Conservation (phyloP, 768 basidiomycete genomes). For the Fistulinella prunicolor region DNA sequence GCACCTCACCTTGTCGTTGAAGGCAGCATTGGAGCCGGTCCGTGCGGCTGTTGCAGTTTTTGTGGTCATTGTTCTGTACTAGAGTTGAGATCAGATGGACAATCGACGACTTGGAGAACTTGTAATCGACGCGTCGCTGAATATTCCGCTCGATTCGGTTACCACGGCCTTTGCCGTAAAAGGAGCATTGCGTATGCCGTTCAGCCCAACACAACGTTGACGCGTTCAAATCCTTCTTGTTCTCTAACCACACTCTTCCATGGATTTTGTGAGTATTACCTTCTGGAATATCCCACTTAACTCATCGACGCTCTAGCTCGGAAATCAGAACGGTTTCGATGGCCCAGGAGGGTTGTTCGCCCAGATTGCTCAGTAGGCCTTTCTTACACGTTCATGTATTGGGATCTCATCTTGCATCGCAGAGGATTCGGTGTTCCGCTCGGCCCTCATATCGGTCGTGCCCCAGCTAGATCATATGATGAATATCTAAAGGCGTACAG, state of each 20-base stretch:
- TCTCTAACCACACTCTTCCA: slow-evolving; percentile 24
- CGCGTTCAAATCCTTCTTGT: slow-evolving; percentile 9
- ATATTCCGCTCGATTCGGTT: slow-evolving; percentile 23
- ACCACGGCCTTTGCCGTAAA: slow-evolving; percentile 29
- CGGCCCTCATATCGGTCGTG: slow-evolving; percentile 42
- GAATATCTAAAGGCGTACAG: slow-evolving; percentile 95
- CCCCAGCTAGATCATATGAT: slow-evolving; percentile 75
- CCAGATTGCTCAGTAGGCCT: slow-evolving; percentile 59
- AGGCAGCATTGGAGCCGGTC: slow-evolving; percentile 68
- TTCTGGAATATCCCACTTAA: background rate
- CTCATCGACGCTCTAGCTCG: slow-evolving; percentile 33
- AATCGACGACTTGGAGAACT: slow-evolving; percentile 7
- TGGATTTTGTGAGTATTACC: slow-evolving; percentile 38
- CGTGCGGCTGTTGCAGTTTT: slow-evolving; percentile 14
- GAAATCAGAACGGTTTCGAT: slow-evolving; percentile 31
- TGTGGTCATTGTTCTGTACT: slow-evolving; percentile 26
- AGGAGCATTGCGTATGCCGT: slow-evolving; percentile 30
- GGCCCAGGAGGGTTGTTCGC: slow-evolving; percentile 61
- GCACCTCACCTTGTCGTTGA: slow-evolving; percentile 75
- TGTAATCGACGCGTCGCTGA: slow-evolving; percentile 22
- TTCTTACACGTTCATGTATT: background rate
- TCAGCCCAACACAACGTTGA: background rate
- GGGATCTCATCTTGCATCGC: slow-evolving; percentile 18
- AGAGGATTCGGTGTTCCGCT: slow-evolving; percentile 57
- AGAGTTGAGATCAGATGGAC: slow-evolving; percentile 10